phyloP scores from a whole-genome alignment of 495 filamentous ascomycete genomes.

The Thozetella sp. region DNA sequence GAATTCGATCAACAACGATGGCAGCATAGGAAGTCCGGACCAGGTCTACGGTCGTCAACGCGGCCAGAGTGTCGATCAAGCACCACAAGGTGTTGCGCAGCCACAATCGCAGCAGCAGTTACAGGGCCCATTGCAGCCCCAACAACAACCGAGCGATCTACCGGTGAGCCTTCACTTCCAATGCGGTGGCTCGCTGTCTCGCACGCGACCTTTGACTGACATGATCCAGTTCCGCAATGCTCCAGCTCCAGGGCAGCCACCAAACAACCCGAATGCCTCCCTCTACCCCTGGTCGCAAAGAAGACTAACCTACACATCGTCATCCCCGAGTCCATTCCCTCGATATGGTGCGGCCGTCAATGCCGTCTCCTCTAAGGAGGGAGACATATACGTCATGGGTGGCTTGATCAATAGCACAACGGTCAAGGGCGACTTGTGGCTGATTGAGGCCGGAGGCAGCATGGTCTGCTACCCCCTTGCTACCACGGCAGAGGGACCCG shows the following conservation, averaged over 20 bases:
- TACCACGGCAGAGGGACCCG: conserved; percentile 91
- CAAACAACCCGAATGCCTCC: conserved; percentile 50
- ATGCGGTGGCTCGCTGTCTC: not conserved
- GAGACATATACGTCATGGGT: conserved; percentile 97
- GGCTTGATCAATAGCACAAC: conserved; percentile 91
- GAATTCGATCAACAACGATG: conserved; percentile 50
- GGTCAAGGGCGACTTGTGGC: conserved; percentile 96
- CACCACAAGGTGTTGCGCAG: conserved; percentile 19
- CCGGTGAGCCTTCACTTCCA: conserved; percentile 34
- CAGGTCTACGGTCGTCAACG: conserved; percentile 36
- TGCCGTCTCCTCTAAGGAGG: conserved; percentile 89
- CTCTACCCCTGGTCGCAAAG: conserved; percentile 97
- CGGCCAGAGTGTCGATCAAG: conserved; percentile 32
- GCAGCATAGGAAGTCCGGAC: conserved; percentile 51
- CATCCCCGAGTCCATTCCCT: conserved; percentile 87
- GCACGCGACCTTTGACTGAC: conserved; percentile 8
- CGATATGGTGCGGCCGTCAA: conserved; percentile 98
- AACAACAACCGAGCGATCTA: conserved; percentile 40
- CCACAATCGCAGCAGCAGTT: conserved; percentile 13
- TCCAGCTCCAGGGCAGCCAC: conserved; percentile 18
- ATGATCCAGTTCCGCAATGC: conserved; percentile 47
- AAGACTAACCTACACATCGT: conserved; percentile 79
- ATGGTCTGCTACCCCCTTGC: conserved; percentile 89
- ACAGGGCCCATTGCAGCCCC: conserved; percentile 19
- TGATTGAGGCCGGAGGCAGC: conserved; percentile 89